A percentile compares a stretch with the other conserved stretches of the same genome.
Evolutionary conservation across 345 rosid genomes (phyloP).

Genomic region (Cardiospermum halicacabum): DNA sequence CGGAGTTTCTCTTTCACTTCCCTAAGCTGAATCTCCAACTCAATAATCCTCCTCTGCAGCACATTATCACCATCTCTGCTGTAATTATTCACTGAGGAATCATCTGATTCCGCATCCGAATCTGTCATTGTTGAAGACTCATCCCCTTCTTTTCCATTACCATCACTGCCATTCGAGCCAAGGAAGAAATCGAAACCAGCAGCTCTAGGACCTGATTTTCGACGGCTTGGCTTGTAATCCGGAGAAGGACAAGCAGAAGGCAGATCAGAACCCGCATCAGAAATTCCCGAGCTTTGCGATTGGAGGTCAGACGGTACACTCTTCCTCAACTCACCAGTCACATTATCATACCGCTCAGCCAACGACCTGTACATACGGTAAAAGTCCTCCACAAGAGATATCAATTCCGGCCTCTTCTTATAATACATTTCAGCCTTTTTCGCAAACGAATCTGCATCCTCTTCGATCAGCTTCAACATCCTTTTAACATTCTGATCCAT

Average conservation of each 20-base stretch:
- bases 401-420: constrained; percentile 73
- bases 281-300: constrained; percentile 45
- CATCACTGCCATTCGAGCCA: constrained; percentile 53
- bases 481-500: constrained; percentile 79
- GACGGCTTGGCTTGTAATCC: constrained; percentile 39
- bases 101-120: constrained; percentile 67
- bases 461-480: constrained; percentile 80
- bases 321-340: constrained; percentile 64
- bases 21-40: constrained; percentile 57
- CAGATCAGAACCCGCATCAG: constrained; percentile 41
- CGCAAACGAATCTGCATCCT: constrained; percentile 86
- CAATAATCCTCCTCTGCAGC: constrained; percentile 37
- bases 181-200: constrained; percentile 64
- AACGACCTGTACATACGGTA: constrained; percentile 77
- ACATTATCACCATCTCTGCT: constrained; percentile 46
- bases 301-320: constrained; percentile 47
- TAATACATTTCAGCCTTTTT: constrained; percentile 91
- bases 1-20: constrained; percentile 51
- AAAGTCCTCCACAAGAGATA: constrained; percentile 70
- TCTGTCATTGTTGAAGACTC: constrained; percentile 62
- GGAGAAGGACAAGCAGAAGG: constrained; percentile 38
- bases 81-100: constrained; percentile 64
- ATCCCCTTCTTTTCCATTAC: constrained; percentile 55
- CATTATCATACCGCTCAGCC: constrained; percentile 86
- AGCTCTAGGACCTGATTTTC: constrained; percentile 48